Evolutionary conservation across 805 yeast genomes (phyloP), one percentile per base, ranked within the genome.

Genomic region (Kluyveromyces starmeri): DNA sequence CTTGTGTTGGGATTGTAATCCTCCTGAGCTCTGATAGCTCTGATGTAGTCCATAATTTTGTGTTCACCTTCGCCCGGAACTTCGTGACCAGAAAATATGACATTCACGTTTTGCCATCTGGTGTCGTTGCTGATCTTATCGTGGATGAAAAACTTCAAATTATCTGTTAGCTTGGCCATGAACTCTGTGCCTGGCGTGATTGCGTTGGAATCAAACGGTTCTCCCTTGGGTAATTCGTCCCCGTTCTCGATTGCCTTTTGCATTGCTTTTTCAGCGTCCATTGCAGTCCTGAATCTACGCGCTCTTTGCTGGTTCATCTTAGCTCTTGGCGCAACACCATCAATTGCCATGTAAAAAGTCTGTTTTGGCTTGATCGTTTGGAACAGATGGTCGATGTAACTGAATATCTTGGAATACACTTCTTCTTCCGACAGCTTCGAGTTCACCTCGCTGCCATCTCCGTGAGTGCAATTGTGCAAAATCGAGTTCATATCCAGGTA

Each of bases 31-130:
- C 83, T 81, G 61, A 77, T 70, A 27, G 73, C 64, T 61, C 96
- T 76, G 44, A 89, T 85, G 49, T 74, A 85, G 48, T 84, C 84
- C 96, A 88, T 89, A 46, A 89, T 86, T 54, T 89, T 89, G 62
- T 89, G 97, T 63, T 89, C 97, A 61, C 97, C 97, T 67, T 89
- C 97, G 47, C 97, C 97, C 3, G 97, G 97, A 13, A 84, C 96
- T 58, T 88, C 95, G 50, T 85, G 96, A 23, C 96, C 97, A 35
- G 92, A 80, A 41, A 89, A 68, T 20, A 89, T 68, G 40, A 89
- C 70, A 36, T 82, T 71, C 34, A 84, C 67, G 34, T 73, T 70
- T 44, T 82, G 80, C 97, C 97, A 89, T 36, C 77, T 73, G 9
- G 88, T 64, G 53, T 89, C 97, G 34, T 82, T 80, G 3, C 94